Evolutionary conservation across 495 filamentous ascomycete genomes (phyloP), one percentile per base, ranked within the genome.

Genomic region (Neurospora sp.): DNA sequence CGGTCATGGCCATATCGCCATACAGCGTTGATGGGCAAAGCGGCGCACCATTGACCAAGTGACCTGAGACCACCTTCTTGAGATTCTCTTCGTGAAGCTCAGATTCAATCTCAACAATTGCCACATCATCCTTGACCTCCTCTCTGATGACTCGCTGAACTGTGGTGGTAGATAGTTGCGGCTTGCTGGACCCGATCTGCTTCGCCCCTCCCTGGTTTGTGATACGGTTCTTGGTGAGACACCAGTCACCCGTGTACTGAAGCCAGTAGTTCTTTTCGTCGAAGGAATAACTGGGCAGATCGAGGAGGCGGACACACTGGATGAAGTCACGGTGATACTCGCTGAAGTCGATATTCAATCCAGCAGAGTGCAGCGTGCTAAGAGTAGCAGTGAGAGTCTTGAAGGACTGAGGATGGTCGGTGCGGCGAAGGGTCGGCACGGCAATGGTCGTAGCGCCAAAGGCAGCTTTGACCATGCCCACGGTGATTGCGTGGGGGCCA

Each of bases 211-310:
- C 77, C 44, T 88, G 84, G 72, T 86, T 85, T 12, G 88, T 87
- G 8, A 88, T 86, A 40, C 87, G 87, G 80, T 92, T 91, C 80
- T 93, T 93, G 75, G 89, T 90, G 40, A 94, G 75, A 88, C 69
- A 89, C 84, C 82, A 88, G 83, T 83, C 92, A 72, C 91, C 89
- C 16, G 84, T 85, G 79, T 94, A 94, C 14, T 90, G 85, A 27
- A 94, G 87, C 93, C 93, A 96, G 80, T 94, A 93, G 75, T 91
- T 90, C 84, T 94, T 94, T 40, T 89, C 81, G 72, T 96, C 91
- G 82, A 90, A 97, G 10, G 87, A 87, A 77, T 97, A 97, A 4
- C 87, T 81, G 20, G 93, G 93, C 3, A 96, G 86, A 17, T 87
- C 81, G 2, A 96, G 81, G 14, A 94, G 84, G 40, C 87, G 84